A percentile compares a stretch with the other conserved stretches of the same genome.
Evolutionary conservation across 345 rosid species (phyloP).

Genomic region (Brassica cretica): DNA sequence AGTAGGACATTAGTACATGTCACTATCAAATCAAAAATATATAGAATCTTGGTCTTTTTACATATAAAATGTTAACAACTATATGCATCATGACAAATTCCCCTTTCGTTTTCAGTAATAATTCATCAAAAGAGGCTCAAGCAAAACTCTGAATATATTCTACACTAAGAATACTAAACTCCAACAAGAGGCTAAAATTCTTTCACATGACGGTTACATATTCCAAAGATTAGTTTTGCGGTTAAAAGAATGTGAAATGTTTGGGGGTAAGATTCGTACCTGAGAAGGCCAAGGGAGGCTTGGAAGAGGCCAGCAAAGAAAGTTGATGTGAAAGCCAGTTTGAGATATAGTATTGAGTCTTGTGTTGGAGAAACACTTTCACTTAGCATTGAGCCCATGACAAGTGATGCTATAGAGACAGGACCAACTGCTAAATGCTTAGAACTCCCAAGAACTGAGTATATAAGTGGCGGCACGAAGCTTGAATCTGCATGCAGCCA

Average conservation of each 20-base stretch:
- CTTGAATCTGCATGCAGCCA: conserved; percentile 78
- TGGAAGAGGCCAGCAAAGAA: conserved; percentile 97
- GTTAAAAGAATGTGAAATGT: background rate
- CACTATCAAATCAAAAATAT: conserved; percentile 38
- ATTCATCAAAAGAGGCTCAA: conserved; percentile 28
- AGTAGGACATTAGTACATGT: conserved; percentile 46
- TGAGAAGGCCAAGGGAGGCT: conserved; percentile 81
- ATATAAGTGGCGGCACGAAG: conserved; percentile 92
- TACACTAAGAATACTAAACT: conserved; percentile 28
- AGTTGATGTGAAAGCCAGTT: conserved; percentile 92
- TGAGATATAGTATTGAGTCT: conserved; percentile 69
- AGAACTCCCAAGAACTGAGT: conserved; percentile 90
- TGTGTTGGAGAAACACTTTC: conserved; percentile 65
- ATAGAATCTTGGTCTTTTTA: conserved; percentile 36
- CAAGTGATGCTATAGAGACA: conserved; percentile 92
- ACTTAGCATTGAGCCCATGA: conserved; percentile 94
- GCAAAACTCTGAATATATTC: conserved; percentile 36
- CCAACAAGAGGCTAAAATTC: conserved; percentile 9
- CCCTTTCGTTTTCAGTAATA: conserved; percentile 19
- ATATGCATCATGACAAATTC: conserved; percentile 20
- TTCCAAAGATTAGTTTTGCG: background rate
- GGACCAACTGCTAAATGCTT: conserved; percentile 94
- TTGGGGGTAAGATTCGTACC: conserved; percentile 44
- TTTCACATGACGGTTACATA: conserved; percentile 20
- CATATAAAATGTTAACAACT: conserved; percentile 4